phyloP scores from a whole-genome alignment of 345 rosid species.

The Sapria himalayana region DNA sequence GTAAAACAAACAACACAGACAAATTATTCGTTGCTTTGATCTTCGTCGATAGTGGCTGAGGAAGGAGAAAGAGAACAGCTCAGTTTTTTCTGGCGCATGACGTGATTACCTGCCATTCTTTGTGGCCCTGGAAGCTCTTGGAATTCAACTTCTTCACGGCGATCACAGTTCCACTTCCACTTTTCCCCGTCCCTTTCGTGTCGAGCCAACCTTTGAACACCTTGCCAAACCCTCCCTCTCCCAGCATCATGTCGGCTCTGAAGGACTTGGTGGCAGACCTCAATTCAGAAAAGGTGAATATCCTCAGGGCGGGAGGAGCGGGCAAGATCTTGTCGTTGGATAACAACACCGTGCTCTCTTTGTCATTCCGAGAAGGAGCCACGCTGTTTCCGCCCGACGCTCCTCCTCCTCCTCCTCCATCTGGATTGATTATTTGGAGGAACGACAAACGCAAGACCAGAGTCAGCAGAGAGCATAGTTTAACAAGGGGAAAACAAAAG shows the following conservation, averaged over 20 bases:
- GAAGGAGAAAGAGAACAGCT: too few species aligned
- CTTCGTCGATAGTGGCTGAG: too few species aligned
- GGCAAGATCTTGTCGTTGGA: slow-evolving; percentile 52
- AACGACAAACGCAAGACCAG: too few species aligned
- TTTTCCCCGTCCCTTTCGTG: slow-evolving; percentile 30
- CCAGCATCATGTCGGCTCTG: slow-evolving; percentile 50
- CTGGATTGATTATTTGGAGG: too few species aligned
- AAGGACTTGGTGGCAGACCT: slow-evolving; percentile 55
- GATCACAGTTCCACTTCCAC: slow-evolving; percentile 34
- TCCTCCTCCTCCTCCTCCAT: too few species aligned
- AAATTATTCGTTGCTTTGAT: too few species aligned
- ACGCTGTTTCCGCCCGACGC: too few species aligned
- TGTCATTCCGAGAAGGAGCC: too few species aligned
- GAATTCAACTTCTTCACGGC: slow-evolving; percentile 77
- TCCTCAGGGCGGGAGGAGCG: slow-evolving; percentile 40
- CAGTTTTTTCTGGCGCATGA: slow-evolving; percentile 6
- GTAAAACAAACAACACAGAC: too few species aligned
- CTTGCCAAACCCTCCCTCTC: slow-evolving; percentile 92
- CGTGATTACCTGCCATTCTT: slow-evolving; percentile 75
- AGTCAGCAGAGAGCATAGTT: too few species aligned
- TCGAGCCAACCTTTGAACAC: slow-evolving; percentile 93
- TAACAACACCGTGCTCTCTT: too few species aligned
- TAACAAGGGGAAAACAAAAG: too few species aligned
- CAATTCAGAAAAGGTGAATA: slow-evolving; percentile 43
- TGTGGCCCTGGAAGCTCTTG: slow-evolving; percentile 69